Percentiles rank a stretch among this genome's conserved stretches.
These are phyloP conservation scores for Russula ochroleuca DNA, from an alignment of 768 basidiomycete species.

Conservation along the genomic window DNA sequence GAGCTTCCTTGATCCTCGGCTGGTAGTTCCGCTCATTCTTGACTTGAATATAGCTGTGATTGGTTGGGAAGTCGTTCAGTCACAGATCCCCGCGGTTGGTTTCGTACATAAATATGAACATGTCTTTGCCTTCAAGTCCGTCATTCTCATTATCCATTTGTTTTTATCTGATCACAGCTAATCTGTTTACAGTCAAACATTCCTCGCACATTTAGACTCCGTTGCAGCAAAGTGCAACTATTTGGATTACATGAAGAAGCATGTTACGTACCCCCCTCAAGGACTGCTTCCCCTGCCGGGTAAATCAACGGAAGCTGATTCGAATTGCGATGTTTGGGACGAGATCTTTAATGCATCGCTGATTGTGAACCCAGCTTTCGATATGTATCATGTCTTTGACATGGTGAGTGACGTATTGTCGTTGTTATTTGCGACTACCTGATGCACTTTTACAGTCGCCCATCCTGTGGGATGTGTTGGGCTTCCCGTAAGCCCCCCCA, in stretches of 20 bases:
- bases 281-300: conserved; percentile 65
- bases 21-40: background rate
- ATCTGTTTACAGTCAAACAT: conserved; percentile 46
- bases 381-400: conserved; percentile 75
- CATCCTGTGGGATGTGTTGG: conserved; percentile 65
- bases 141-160: background rate
- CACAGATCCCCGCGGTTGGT: conserved; percentile 65
- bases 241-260: conserved; percentile 54
- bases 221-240: conserved; percentile 55
- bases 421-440: background rate
- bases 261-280: conserved; percentile 63
- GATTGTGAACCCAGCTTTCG: conserved; percentile 66
- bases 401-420: conserved; percentile 37
- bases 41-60: conserved; percentile 43
- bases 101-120: conserved; percentile 70
- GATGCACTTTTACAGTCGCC: conserved; percentile 43
- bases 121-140: conserved; percentile 71
- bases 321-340: conserved; percentile 65
- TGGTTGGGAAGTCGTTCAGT: conserved; percentile 60
- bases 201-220: conserved; percentile 54
- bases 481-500: background rate
- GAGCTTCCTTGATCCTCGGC: conserved; percentile 30
- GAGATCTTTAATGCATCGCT: conserved; percentile 60
- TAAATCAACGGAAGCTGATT: conserved; percentile 41
- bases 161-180: background rate